These are phyloP conservation scores for Kalmusia sp. DNA, from an alignment of 2,329 filamentous ascomycete species.

Conservation along the genomic window DNA sequence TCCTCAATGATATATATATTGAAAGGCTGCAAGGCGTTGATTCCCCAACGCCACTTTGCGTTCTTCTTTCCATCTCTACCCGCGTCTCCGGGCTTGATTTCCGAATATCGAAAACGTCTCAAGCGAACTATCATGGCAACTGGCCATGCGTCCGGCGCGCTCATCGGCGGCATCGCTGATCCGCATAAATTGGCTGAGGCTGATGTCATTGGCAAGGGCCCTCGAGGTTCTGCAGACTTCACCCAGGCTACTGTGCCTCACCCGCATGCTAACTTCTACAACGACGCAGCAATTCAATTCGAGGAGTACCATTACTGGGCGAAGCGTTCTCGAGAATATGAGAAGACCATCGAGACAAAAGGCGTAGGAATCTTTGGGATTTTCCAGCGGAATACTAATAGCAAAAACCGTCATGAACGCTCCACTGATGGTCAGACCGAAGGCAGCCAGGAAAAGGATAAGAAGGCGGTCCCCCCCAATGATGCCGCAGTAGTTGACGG, in stretches of 20 bases:
- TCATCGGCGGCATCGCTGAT: background rate
- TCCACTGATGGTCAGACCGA: background rate
- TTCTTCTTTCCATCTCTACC: background rate
- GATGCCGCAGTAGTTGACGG: background rate
- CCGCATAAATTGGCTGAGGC: background rate
- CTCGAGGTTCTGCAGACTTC: background rate
- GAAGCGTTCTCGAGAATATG: slow-evolving; percentile 41
- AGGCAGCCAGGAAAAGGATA: slow-evolving; percentile 9
- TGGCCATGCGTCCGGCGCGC: background rate
- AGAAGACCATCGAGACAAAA: slow-evolving; percentile 25
- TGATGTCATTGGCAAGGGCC: background rate
- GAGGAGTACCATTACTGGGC: slow-evolving; percentile 53
- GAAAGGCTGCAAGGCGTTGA: background rate
- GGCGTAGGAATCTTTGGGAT: background rate
- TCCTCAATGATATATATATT: background rate
- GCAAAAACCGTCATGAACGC: slow-evolving; percentile 4
- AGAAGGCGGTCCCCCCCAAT: slow-evolving; percentile 8
- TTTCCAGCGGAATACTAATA: slow-evolving; percentile 6
- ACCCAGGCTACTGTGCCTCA: background rate
- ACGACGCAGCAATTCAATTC: slow-evolving; percentile 29
- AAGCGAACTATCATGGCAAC: background rate
- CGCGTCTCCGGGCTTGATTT: too few relatives aligned
- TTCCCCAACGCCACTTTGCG: background rate
- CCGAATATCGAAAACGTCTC: background rate
- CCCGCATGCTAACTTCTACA: background rate